These are phyloP conservation scores for Neurospora sp. DNA, from an alignment of 495 filamentous ascomycete species.

Conservation along the genomic window DNA sequence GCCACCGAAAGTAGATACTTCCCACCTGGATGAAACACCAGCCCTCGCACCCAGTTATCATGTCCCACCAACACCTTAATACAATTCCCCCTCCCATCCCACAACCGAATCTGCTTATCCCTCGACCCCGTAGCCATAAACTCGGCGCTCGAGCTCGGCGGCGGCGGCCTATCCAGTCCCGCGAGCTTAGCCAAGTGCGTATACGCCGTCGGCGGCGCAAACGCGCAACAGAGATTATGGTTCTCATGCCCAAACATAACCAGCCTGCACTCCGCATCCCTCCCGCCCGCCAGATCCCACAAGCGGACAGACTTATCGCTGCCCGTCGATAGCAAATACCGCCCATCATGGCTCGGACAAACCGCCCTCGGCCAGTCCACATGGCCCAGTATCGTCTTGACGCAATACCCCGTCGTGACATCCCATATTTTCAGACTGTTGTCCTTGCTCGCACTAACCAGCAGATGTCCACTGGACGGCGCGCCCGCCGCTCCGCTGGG, in stretches of 20 bases:
- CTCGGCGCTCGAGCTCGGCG: slow-evolving; percentile 60
- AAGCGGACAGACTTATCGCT: slow-evolving; percentile 66
- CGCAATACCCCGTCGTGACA: slow-evolving; percentile 78
- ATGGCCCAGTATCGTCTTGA: slow-evolving; percentile 69
- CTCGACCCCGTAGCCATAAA: slow-evolving; percentile 80
- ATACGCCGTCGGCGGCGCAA: slow-evolving; percentile 73
- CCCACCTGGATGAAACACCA: slow-evolving; percentile 84
- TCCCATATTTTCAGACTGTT: slow-evolving; percentile 79
- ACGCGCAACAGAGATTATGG: slow-evolving; percentile 51
- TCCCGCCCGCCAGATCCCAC: slow-evolving; percentile 61
- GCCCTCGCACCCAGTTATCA: slow-evolving; percentile 82
- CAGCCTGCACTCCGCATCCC: slow-evolving; percentile 58
- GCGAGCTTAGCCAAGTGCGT: slow-evolving; percentile 62
- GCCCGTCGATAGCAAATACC: slow-evolving; percentile 66
- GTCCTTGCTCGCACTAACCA: slow-evolving; percentile 70
- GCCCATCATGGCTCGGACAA: slow-evolving; percentile 66
- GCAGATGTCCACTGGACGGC: slow-evolving; percentile 57
- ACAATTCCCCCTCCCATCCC: slow-evolving; percentile 72
- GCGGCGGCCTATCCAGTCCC: slow-evolving; percentile 60
- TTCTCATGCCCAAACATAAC: slow-evolving; percentile 82
- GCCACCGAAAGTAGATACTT: slow-evolving; percentile 76
- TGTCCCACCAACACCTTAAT: slow-evolving; percentile 80
- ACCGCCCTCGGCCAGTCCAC: slow-evolving; percentile 78
- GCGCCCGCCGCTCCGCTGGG: slow-evolving; percentile 53
- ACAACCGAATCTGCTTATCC: slow-evolving; percentile 82